Percentiles rank a stretch among this genome's conserved stretches.
Evolutionary conservation across 495 filamentous ascomycete genomes (phyloP).

Genomic region (Neurospora intermedia): DNA sequence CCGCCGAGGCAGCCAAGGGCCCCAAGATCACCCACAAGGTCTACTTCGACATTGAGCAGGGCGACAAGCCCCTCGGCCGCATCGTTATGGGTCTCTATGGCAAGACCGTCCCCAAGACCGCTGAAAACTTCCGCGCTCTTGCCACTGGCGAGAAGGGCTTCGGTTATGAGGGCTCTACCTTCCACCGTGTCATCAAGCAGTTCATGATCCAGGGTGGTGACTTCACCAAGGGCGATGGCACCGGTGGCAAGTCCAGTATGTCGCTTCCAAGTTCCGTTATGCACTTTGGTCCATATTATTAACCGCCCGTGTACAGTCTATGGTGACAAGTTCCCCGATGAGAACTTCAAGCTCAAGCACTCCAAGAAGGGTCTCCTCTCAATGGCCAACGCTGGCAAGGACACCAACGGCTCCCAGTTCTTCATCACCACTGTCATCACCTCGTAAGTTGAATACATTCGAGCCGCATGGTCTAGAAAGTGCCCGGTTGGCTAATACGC

Average conservation of each 20-base stretch:
- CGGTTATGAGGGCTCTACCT: constrained; percentile 87
- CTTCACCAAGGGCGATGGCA: constrained; percentile 93
- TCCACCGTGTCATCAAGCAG: constrained; percentile 96
- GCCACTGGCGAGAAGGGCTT: constrained; percentile 96
- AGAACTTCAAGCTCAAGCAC: constrained; percentile 99
- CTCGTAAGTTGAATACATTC: constrained; percentile 42
- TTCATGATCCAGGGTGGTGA: constrained; percentile 99
- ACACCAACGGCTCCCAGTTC: constrained; percentile 99
- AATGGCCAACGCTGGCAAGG: constrained; percentile 96
- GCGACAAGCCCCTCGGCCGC: constrained; percentile 70
- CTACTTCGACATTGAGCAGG: constrained; percentile 91
- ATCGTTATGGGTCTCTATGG: constrained; percentile 95
- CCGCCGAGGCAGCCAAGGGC: constrained; percentile 67
- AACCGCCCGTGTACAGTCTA: constrained; percentile 48
- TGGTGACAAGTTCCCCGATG: constrained; percentile 86
- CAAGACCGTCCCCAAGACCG: constrained; percentile 94
- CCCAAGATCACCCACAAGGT: constrained; percentile 97
- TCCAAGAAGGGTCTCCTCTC: constrained; percentile 51
- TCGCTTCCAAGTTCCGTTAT: constrained; percentile 1
- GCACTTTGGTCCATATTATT: not conserved
- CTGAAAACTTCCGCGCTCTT: constrained; percentile 96
- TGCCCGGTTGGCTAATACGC: constrained; percentile 17
- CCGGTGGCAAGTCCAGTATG: constrained; percentile 85
- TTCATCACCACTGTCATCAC: constrained; percentile 87
- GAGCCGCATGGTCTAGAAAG: not conserved